Evolutionary conservation across 306 rosid species (phyloP).

Genomic region (cucumber (Cucumis sativus)): Cucumber_9930_V3 NC_026661.2:4173501-4174000

Average conservation of each 20-base stretch:
- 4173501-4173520: not conserved
- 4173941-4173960: constrained; percentile 56
- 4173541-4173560: not conserved
- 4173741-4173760: constrained; percentile 39
- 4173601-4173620: not conserved
- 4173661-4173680: constrained; percentile 49
- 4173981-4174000: constrained; percentile 55
- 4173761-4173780: constrained; percentile 85
- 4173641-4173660: not conserved
- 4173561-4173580: not conserved
- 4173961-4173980: constrained; percentile 54
- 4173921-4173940: constrained; percentile 50
- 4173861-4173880: not conserved
- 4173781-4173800: constrained; percentile 62
- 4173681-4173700: constrained; percentile 58
- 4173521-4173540: not conserved
- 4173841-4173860: not conserved
- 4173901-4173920: not conserved
- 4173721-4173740: constrained; percentile 65
- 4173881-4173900: not conserved
- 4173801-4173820: constrained; percentile 37
- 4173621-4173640: not conserved
- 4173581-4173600: not conserved
- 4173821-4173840: not conserved
- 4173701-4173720: constrained; percentile 58